These are phyloP conservation scores for Verticillium dahliae DNA, from an alignment of 2,329 filamentous ascomycete species.

Conservation along the genomic window DNA sequence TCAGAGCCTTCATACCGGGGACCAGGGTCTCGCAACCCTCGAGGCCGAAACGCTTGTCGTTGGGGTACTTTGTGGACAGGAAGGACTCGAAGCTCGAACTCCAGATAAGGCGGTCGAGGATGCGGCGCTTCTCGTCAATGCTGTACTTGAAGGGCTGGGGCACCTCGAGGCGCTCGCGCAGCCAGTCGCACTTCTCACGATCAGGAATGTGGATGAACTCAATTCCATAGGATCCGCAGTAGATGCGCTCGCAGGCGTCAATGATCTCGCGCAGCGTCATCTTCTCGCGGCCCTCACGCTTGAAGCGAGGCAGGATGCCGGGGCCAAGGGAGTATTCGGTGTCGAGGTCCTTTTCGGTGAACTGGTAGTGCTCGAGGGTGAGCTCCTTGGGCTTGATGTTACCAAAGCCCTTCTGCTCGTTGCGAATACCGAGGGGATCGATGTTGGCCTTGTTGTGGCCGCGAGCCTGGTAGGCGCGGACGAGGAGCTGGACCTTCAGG, in stretches of 20 bases:
- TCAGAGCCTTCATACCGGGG: slow-evolving; percentile 97
- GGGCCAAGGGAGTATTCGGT: slow-evolving; percentile 87
- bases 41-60: slow-evolving; percentile 98
- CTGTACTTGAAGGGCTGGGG: slow-evolving; percentile 95
- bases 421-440: slow-evolving; percentile 89
- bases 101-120: slow-evolving; percentile 97
- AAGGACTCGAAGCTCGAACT: slow-evolving; percentile 96
- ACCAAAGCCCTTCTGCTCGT: slow-evolving; percentile 75
- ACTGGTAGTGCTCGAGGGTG: slow-evolving; percentile 87
- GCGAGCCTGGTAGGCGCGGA: slow-evolving; percentile 94
- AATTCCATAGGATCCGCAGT: slow-evolving; percentile 94
- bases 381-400: slow-evolving; percentile 89
- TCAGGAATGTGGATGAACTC: slow-evolving; percentile 99
- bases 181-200: slow-evolving; percentile 96
- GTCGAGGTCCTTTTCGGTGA: slow-evolving; percentile 89
- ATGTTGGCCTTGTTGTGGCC: slow-evolving; percentile 98
- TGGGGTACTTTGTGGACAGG: slow-evolving; percentile 94
- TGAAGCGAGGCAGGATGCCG: slow-evolving; percentile 91
- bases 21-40: slow-evolving; percentile 96
- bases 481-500: slow-evolving; percentile 94
- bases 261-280: slow-evolving; percentile 97
- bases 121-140: slow-evolving; percentile 95
- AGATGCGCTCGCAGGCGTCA: slow-evolving; percentile 85
- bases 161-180: slow-evolving; percentile 89
- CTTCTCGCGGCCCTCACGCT: slow-evolving; percentile 79